These are phyloP conservation scores for Raphanus raphanistrum DNA, from an alignment of 345 rosid genomes.

Conservation along the genomic window DNA sequence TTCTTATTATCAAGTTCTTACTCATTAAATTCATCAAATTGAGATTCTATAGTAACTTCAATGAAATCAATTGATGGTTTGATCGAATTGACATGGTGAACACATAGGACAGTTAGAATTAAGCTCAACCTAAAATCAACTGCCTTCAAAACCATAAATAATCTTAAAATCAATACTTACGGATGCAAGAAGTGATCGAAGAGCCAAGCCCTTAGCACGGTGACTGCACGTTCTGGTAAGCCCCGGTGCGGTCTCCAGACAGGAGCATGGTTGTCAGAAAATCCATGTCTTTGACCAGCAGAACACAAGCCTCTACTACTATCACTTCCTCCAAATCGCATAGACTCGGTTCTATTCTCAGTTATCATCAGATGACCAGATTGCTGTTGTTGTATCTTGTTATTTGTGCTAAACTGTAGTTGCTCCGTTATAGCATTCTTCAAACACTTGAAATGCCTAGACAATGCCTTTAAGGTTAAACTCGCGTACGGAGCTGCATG, in stretches of 20 bases:
- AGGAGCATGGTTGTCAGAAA: conserved; percentile 71
- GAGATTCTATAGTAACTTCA: too few species aligned
- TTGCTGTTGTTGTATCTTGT: conserved; percentile 36
- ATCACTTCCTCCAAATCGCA: conserved; percentile 48
- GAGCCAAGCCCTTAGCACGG: conserved; percentile 83
- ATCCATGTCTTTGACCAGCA: conserved; percentile 47
- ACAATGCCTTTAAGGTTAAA: conserved; percentile 70
- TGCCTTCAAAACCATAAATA: not conserved
- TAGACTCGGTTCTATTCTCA: conserved; percentile 49
- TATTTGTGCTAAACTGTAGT: conserved; percentile 56
- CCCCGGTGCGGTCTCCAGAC: conserved; percentile 94
- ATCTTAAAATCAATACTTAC: conserved; percentile 46
- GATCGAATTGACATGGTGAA: conserved; percentile 9
- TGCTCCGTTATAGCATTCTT: conserved; percentile 77
- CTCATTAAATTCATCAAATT: too few species aligned
- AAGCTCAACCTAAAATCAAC: conserved; percentile 10
- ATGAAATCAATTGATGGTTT: not conserved
- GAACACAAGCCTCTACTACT: conserved; percentile 41
- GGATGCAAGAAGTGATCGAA: conserved; percentile 91
- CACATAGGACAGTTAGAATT: not conserved
- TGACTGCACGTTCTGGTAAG: conserved; percentile 84
- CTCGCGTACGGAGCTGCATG: conserved; percentile 81
- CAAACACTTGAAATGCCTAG: conserved; percentile 73
- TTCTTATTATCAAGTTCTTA: too few species aligned
- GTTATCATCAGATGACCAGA: conserved; percentile 37